Evolutionary conservation across 2,329 filamentous ascomycete species (phyloP), one percentile per base, ranked within the genome.

Genomic region (Akanthomyces lecanii): DNA sequence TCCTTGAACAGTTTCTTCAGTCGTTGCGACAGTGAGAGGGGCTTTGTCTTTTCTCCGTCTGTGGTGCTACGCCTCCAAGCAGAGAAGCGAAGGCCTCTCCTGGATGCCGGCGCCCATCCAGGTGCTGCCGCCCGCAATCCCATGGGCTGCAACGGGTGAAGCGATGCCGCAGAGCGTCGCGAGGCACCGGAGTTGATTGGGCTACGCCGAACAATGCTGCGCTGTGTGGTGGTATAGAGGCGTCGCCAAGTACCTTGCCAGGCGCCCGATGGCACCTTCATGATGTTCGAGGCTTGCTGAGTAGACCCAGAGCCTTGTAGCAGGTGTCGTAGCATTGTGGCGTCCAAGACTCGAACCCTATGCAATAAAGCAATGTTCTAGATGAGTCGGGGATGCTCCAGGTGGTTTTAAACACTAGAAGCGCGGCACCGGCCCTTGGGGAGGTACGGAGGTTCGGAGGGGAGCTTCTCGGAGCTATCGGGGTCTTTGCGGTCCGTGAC

Each of bases 1-100:
- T 98, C 94, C 66, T 89, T 87, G 3, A 89, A 92, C 52, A 99
- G 84, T 73, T 91, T 92, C 76, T 89, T 92, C 72, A 98, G 79
- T 30, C 89, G 84, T 66, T 87, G 86, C 2, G 88, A 88, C 48
- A 95, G 74, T 8, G 87, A 85, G 14, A 79, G 75, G 11, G 66
- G 69, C 66, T 72, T 64, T 18, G 38, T 1, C 52, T 70, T 65
- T 4, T 66, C 66, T 42, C 66, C 66, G 18, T 65, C 65, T n/a
- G 66, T 66, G 42, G 69, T 67, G 53, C 66, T 70, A 53, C 69
- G 66, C 62, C 71, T 68, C 69, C 74, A 75, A 5, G 74, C 65
- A 2, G 75, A 74, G 63, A 74, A 76, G 33, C 70, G 69, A 63
- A 77, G 77, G 11, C 72, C 73, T 57, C 75, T 74, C 28, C 38